A percentile compares a stretch with the other conserved stretches of the same genome.
phyloP scores from a whole-genome alignment of 192 early-diverging fungal species.

The Dimargaris cristalligena region DNA sequence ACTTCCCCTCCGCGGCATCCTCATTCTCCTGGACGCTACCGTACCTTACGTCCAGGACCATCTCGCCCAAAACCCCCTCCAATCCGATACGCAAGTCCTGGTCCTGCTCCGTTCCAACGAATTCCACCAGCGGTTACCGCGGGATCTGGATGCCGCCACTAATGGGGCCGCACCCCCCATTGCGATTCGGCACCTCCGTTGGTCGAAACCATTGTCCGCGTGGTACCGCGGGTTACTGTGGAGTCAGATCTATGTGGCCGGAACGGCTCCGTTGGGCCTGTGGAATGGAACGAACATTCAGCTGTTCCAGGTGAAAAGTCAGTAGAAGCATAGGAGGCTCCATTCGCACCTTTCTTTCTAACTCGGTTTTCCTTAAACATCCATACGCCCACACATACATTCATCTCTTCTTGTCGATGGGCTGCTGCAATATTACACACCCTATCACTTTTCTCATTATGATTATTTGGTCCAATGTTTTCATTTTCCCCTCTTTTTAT shows the following conservation, averaged over 20 bases:
- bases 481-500: not conserved
- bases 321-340: not conserved
- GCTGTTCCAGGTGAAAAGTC: slow-evolving; percentile 28
- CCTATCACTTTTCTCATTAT: not conserved
- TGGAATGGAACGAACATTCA: slow-evolving; percentile 48
- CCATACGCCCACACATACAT: too few species aligned
- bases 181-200: slow-evolving; percentile 37
- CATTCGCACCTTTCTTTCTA: not conserved
- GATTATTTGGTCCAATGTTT: not conserved
- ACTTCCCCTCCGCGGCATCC: slow-evolving; percentile 50
- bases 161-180: slow-evolving; percentile 26
- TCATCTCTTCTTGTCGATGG: too few species aligned
- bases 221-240: slow-evolving; percentile 56
- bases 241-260: slow-evolving; percentile 48
- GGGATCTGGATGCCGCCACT: slow-evolving; percentile 18
- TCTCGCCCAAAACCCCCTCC: slow-evolving; percentile 36
- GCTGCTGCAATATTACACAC: not conserved
- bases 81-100: slow-evolving; percentile 40
- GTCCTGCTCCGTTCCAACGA: slow-evolving; percentile 19
- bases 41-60: slow-evolving; percentile 49
- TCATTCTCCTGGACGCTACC: slow-evolving; percentile 43
- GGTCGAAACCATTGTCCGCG: slow-evolving; percentile 40
- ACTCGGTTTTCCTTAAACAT: too few species aligned
- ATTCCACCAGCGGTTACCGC: slow-evolving; percentile 28
- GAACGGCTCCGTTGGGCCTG: slow-evolving; percentile 33